Evolutionary conservation across 345 rosid species (phyloP), one percentile per base, ranked within the genome.

Genomic region (Stellera chamaejasme): DNA sequence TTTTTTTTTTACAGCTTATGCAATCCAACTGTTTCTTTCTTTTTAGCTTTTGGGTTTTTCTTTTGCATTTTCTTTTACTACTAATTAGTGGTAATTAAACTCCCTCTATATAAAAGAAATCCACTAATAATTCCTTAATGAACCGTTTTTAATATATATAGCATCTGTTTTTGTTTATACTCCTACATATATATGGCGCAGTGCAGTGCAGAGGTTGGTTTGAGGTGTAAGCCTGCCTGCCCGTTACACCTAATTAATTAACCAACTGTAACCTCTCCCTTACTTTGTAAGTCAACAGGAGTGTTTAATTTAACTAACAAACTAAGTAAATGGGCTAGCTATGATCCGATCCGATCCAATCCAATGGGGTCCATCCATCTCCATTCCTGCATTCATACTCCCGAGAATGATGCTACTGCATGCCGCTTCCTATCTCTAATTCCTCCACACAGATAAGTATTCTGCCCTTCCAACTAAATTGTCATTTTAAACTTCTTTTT

Each of bases 171-270:
- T n/a, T n/a, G n/a, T n/a, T n/a, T n/a, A n/a, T n/a, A n/a, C n/a
- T n/a, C n/a, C n/a, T n/a, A n/a, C n/a, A n/a, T n/a, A n/a, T n/a
- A n/a, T n/a, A n/a, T n/a, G n/a, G n/a, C n/a, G n/a, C n/a, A n/a
- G n/a, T n/a, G n/a, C n/a, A n/a, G n/a, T n/a, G 77, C 58, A 59
- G 59, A 57, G 28, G 56, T 63, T 68, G 55, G 56, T 54, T 64
- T 48, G 58, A 51, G 56, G 66, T 66, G 28, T 54, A 63, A 54
- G 66, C 55, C 74, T 45, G n/a, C n/a, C n/a, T n/a, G 59, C 62
- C 63, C 60, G 78, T 65, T 69, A 72, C 75, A 76, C 88, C 76
- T 76, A 78, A 82, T 82, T n/a, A n/a, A n/a, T n/a, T 64, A 82
- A 74, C 76, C 74, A 72, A 72, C 77, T 56, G 61, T 15, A 60